Evolutionary conservation across 176 grass and related monocot genomes (phyloP), one percentile per base, ranked within the genome.

Genomic region (Microstegium vimineum): DNA sequence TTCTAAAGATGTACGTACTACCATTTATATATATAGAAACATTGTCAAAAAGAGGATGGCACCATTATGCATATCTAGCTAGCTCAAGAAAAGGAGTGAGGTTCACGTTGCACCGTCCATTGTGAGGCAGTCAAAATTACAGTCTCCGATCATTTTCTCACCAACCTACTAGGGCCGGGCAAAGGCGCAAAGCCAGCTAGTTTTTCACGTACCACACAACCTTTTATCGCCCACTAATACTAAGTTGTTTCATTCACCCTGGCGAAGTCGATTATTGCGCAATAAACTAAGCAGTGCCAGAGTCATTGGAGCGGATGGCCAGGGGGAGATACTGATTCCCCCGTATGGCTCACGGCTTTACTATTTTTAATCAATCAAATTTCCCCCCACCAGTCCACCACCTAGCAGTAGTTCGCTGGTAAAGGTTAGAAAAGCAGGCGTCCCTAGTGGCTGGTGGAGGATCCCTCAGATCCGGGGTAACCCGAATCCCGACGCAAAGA

Each of bases 401-500:
- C n/a, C 32, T 15, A 5, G 43, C 35, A 37, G 36, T 13, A 6
- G 36, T 18, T n/a, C n/a, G 20, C 40, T 25, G 14, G 52, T 23
- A 13, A 25, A 60, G 25, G 8, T 32, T 27, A 18, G 49, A 52
- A 8, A 52, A 18, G 45, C 14, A 5, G 46, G 5, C 0, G 3
- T 47, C 1, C 2, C 10, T 62, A 59, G 68, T 73, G 71, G 45
- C n/a, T n/a, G n/a, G 28, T 69, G 62, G 47, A 66, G 60, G 71
- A 83, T 83, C 81, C 54, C 81, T 66, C 3, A 5, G 15, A 52
- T 69, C 13, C 73, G 23, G 41, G 51, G 17, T 28, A 80, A 9
- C 77, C 56, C 71, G 82, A 81, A 76, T 81, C 65, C 54, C 42
- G 77, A 89, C 4, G 56, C 54, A 76, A 51, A 78, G 74, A 88